Conservation (phyloP, 2,329 filamentous ascomycete genomes). For the Penicillium corylophilum region DNA sequence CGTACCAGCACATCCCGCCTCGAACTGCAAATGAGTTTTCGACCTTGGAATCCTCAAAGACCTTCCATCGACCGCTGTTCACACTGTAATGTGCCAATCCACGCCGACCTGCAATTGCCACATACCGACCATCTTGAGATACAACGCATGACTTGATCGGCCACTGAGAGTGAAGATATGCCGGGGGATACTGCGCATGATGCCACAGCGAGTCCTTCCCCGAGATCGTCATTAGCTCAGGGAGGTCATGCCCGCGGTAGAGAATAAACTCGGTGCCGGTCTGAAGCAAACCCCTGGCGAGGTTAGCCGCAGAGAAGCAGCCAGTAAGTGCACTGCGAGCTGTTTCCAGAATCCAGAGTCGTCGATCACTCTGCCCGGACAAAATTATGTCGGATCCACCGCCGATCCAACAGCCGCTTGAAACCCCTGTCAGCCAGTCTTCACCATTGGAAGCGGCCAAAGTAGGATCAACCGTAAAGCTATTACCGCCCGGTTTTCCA, state of each 20-base stretch:
- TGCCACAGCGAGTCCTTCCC: conserved; percentile 95
- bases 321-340: conserved; percentile 89
- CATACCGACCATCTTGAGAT: conserved; percentile 87
- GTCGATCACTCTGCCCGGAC: conserved; percentile 67
- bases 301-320: conserved; percentile 87
- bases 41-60: conserved; percentile 74
- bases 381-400: conserved; percentile 84
- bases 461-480: conserved; percentile 69
- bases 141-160: conserved; percentile 84
- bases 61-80: conserved; percentile 92
- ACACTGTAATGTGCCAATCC: conserved; percentile 95
- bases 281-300: conserved; percentile 84
- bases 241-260: conserved; percentile 88
- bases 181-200: conserved; percentile 77
- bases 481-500: conserved; percentile 82
- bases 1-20: conserved; percentile 98
- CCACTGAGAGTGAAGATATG: conserved; percentile 89
- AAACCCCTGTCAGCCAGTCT: conserved; percentile 77
- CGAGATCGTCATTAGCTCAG: conserved; percentile 86
- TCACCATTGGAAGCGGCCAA: conserved; percentile 70
- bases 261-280: conserved; percentile 86
- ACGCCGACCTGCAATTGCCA: conserved; percentile 90
- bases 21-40: conserved; percentile 91
- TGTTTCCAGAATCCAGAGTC: conserved; percentile 86
- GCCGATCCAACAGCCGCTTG: conserved; percentile 79